These are phyloP conservation scores for Xylariales sp. DNA, from an alignment of 2,329 filamentous ascomycete genomes.

Conservation along the genomic window DNA sequence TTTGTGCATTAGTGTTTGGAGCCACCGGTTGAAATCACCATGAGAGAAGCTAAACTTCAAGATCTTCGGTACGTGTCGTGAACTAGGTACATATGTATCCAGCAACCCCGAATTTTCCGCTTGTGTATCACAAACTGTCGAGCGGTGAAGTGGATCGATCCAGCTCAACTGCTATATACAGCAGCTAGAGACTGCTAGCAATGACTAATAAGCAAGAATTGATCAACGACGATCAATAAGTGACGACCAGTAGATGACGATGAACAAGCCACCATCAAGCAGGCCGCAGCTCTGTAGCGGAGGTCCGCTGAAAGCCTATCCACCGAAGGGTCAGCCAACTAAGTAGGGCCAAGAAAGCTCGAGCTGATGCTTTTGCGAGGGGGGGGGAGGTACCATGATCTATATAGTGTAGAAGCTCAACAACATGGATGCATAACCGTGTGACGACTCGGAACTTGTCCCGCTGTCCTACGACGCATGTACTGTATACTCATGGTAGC, in stretches of 20 bases:
- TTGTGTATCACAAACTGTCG: background rate
- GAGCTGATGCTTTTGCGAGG: too few relatives aligned
- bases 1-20: background rate
- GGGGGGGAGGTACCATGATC: too few relatives aligned
- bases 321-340: too few relatives aligned
- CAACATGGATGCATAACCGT: background rate
- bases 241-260: background rate
- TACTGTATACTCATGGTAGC: background rate
- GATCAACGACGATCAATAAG: background rate
- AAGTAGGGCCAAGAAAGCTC: too few relatives aligned
- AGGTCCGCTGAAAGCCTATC: too few relatives aligned
- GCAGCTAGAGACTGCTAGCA: background rate
- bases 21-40: background rate
- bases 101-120: background rate
- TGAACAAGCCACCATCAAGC: background rate
- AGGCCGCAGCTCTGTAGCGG: background rate
- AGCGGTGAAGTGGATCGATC: background rate
- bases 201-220: background rate
- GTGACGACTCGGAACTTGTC: background rate
- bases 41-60: background rate
- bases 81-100: background rate
- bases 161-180: background rate
- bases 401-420: background rate
- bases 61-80: background rate
- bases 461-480: background rate